Conservation (phyloP, 2,329 filamentous ascomycete genomes). For the Colletotrichum trifolii region DNA sequence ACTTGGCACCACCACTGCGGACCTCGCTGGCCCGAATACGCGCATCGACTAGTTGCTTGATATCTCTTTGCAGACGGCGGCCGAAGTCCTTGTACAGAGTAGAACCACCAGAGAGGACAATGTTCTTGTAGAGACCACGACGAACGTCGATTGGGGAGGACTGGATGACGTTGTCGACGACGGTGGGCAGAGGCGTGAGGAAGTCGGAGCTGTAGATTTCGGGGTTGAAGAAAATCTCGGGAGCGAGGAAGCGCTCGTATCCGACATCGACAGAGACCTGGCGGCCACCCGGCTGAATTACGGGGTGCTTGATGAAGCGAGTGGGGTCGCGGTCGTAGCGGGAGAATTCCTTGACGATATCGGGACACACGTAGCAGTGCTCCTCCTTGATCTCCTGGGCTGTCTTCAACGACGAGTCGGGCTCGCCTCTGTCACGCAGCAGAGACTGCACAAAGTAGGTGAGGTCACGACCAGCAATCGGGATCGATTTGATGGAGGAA, state of each 20-base stretch:
- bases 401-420: constrained; percentile 96
- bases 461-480: constrained; percentile 96
- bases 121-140: constrained; percentile 98
- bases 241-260: constrained; percentile 97
- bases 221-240: constrained; percentile 99
- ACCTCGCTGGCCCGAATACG: constrained; percentile 93
- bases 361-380: constrained; percentile 97
- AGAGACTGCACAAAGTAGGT: constrained; percentile 99
- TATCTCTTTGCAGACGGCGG: constrained; percentile 93
- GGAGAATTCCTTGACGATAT: constrained; percentile 98
- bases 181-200: constrained; percentile 90
- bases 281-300: constrained; percentile 86
- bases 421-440: constrained; percentile 93
- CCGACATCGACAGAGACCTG: constrained; percentile 90
- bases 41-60: constrained; percentile 93
- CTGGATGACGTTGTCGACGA: constrained; percentile 97
- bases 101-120: constrained; percentile 95
- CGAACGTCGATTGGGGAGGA: constrained; percentile 97
- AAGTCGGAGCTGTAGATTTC: constrained; percentile 99
- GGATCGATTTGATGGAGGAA: constrained; percentile 98
- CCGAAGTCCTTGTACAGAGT: constrained; percentile 99
- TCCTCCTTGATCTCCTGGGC: constrained; percentile 99
- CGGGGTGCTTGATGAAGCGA: constrained; percentile 89
- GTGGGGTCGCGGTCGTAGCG: constrained; percentile 94
- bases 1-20: constrained; percentile 90